Percentiles rank a stretch among this genome's conserved stretches.
Evolutionary conservation across 495 filamentous ascomycete species (phyloP).

Genomic region (Trichoderma parareesei): DNA sequence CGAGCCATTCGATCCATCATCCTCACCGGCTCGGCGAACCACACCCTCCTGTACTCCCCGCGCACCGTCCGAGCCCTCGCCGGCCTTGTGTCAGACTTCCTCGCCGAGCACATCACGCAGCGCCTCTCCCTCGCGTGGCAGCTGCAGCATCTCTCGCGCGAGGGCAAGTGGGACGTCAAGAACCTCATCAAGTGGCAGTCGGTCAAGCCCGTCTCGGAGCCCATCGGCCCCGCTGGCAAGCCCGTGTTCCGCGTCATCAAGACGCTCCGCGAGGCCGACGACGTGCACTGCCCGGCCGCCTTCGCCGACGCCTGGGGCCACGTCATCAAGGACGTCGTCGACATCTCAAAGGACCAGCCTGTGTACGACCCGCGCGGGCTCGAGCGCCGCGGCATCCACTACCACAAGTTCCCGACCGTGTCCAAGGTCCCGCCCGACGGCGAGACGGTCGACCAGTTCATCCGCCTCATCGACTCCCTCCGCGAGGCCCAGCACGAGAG

Average conservation of each 20-base stretch:
- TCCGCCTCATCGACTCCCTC: constrained; percentile 67
- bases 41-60: constrained; percentile 77
- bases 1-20: constrained; percentile 60
- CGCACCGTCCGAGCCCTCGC: constrained; percentile 65
- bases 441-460: constrained; percentile 69
- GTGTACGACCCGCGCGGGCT: constrained; percentile 76
- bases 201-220: constrained; percentile 65
- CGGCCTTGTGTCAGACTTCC: constrained; percentile 75
- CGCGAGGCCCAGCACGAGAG: constrained; percentile 39
- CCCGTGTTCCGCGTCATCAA: constrained; percentile 80
- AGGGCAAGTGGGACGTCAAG: constrained; percentile 97
- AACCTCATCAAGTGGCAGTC: constrained; percentile 87
- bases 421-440: constrained; percentile 81
- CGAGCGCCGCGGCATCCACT: constrained; percentile 62
- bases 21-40: constrained; percentile 69
- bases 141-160: constrained; percentile 71
- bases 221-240: constrained; percentile 40
- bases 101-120: constrained; percentile 63
- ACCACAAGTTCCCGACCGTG: constrained; percentile 84
- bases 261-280: constrained; percentile 78
- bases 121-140: constrained; percentile 84
- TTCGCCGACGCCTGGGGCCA: constrained; percentile 62
- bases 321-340: constrained; percentile 65
- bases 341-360: constrained; percentile 81
- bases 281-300: constrained; percentile 64